Evolutionary conservation across 2,329 filamentous ascomycete species (phyloP).

Genomic region (Xylaria sp.): DNA sequence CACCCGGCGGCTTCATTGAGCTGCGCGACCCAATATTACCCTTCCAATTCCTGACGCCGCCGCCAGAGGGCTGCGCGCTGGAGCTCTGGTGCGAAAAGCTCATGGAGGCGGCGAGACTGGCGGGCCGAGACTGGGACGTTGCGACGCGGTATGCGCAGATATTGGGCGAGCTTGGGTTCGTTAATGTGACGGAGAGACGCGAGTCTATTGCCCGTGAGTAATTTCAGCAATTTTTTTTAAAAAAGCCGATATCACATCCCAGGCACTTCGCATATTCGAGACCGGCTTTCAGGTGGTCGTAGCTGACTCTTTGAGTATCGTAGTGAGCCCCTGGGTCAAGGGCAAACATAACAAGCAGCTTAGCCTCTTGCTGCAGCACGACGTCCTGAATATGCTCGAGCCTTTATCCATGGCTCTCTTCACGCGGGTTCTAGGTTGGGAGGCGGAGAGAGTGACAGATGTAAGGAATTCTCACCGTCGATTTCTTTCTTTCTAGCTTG

Average conservation of each 20-base stretch:
- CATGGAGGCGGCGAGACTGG: slow-evolving; percentile 36
- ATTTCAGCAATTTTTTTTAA: neutral
- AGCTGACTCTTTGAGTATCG: neutral
- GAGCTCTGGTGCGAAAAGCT: slow-evolving; percentile 39
- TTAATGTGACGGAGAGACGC: slow-evolving; percentile 35
- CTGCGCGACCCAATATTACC: slow-evolving; percentile 43
- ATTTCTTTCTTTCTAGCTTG: neutral
- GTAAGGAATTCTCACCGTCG: neutral
- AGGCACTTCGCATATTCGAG: neutral
- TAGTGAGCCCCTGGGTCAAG: slow-evolving; percentile 41
- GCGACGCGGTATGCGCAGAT: slow-evolving; percentile 37
- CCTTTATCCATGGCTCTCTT: slow-evolving; percentile 43
- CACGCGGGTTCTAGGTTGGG: slow-evolving; percentile 42
- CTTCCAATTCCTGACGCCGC: slow-evolving; percentile 41
- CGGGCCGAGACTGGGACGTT: slow-evolving; percentile 41
- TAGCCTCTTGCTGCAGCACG: slow-evolving; percentile 39
- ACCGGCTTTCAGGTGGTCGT: neutral
- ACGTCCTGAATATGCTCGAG: slow-evolving; percentile 40
- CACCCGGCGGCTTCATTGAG: slow-evolving; percentile 44
- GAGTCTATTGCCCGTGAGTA: slow-evolving; percentile 33
- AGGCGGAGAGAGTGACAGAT: slow-evolving; percentile 28
- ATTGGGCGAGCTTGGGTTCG: slow-evolving; percentile 40
- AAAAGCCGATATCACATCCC: neutral
- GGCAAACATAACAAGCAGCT: slow-evolving; percentile 39
- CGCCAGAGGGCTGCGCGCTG: slow-evolving; percentile 39